Evolutionary conservation across 345 rosid species (phyloP).

Genomic region (Clarkia xantiana): DNA sequence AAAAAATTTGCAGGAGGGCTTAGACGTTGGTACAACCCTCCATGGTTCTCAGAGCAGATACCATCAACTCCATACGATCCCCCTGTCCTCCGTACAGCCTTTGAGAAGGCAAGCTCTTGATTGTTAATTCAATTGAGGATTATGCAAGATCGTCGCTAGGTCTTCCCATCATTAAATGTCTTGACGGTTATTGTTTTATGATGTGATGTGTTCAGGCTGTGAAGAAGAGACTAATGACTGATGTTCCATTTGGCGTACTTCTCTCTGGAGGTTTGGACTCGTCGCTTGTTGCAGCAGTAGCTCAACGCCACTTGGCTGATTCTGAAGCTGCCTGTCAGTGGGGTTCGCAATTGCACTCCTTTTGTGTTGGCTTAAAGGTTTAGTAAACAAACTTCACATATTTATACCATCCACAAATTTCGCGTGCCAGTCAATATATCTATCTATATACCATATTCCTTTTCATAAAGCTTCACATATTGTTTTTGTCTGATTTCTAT

Average conservation of each 20-base stretch:
- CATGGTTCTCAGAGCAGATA: conserved; percentile 61
- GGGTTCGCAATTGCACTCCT: conserved; percentile 89
- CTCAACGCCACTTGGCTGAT: conserved; percentile 69
- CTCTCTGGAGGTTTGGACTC: conserved; percentile 97
- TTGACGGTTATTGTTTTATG: neutral
- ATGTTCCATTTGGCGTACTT: conserved; percentile 93
- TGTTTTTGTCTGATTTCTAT: neutral
- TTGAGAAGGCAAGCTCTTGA: conserved; percentile 36
- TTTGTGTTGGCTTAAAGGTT: conserved; percentile 93
- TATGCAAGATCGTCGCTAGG: too few relatives aligned
- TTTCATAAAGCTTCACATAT: too few relatives aligned
- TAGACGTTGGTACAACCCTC: conserved; percentile 84
- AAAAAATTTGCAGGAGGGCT: conserved; percentile 25
- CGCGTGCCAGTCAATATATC: too few relatives aligned
- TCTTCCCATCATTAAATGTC: too few relatives aligned
- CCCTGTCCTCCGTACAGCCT: conserved; percentile 52
- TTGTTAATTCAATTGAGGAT: too few relatives aligned
- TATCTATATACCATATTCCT: too few relatives aligned
- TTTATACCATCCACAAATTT: too few relatives aligned
- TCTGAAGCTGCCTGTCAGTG: conserved; percentile 73
- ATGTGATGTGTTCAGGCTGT: conserved; percentile 48
- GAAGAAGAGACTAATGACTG: conserved; percentile 81
- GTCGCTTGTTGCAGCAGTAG: conserved; percentile 78
- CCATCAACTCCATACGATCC: conserved; percentile 79
- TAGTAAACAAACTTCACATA: neutral